A percentile compares a stretch with the other conserved stretches of the same genome.
Conservation (phyloP, 2,329 filamentous ascomycete genomes). For the Trichoderma guizhouense region DNA sequence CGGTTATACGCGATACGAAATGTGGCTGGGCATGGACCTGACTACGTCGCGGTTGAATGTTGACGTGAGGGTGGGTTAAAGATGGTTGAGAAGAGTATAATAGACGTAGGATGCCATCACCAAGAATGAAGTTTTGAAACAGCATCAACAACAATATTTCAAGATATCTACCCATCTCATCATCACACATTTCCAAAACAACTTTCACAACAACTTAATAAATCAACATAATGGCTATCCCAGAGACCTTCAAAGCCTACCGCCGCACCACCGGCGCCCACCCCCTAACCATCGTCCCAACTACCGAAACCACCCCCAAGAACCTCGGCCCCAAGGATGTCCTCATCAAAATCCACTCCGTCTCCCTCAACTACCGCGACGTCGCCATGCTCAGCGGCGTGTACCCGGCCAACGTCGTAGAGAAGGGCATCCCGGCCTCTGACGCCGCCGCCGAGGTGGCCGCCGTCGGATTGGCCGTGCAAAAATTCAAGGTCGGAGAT, state of each 20-base stretch:
- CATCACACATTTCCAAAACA: background rate
- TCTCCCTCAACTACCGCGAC: slow-evolving; percentile 36
- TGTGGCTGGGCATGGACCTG: too few species aligned
- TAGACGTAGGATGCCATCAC: background rate
- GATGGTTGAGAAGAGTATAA: background rate
- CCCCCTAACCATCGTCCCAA: background rate
- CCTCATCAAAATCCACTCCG: slow-evolving; percentile 32
- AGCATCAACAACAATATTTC: background rate
- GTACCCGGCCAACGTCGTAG: slow-evolving; percentile 41
- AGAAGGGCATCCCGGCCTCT: slow-evolving; percentile 32
- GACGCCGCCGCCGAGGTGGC: slow-evolving; percentile 43
- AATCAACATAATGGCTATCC: background rate
- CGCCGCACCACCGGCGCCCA: background rate
- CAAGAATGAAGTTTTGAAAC: background rate
- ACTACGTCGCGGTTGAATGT: background rate
- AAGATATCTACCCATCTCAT: background rate
- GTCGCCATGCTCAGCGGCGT: slow-evolving; percentile 37
- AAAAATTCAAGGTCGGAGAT: slow-evolving; percentile 33
- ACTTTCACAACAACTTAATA: background rate
- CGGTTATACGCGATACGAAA: background rate
- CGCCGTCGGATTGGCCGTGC: slow-evolving; percentile 35
- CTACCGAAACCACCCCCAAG: background rate
- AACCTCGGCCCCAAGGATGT: slow-evolving; percentile 17
- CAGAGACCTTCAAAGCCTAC: background rate
- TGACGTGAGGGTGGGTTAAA: background rate